A percentile compares a stretch with the other conserved stretches of the same genome.
Evolutionary conservation across 2,329 filamentous ascomycete species (phyloP).

Genomic region (Botrytis porri): DNA sequence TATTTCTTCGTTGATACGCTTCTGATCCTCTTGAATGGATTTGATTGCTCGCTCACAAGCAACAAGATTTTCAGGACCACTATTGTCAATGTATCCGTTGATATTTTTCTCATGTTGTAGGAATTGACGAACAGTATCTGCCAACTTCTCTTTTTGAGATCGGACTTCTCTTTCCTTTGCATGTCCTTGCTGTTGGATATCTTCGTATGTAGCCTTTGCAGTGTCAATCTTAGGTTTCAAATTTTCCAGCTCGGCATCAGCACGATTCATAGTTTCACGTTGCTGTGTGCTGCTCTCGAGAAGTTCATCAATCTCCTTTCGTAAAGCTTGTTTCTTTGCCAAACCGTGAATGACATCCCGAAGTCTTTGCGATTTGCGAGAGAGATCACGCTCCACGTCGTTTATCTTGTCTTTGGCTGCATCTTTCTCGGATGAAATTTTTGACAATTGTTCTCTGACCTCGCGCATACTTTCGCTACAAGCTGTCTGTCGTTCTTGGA

Average conservation of each 20-base stretch:
- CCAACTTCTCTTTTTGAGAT: constrained; percentile 67
- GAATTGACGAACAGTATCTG: constrained; percentile 73
- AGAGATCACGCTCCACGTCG: constrained; percentile 71
- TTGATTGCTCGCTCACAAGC: constrained; percentile 68
- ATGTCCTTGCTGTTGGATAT: constrained; percentile 68
- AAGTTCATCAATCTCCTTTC: constrained; percentile 69
- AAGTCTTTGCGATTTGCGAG: constrained; percentile 71
- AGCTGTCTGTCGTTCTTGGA: constrained; percentile 70
- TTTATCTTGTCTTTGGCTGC: constrained; percentile 66
- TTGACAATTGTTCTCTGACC: constrained; percentile 61
- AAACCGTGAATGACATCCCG: constrained; percentile 69
- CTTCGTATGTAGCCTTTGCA: constrained; percentile 73
- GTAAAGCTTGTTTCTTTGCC: constrained; percentile 73
- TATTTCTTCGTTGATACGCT: constrained; percentile 65
- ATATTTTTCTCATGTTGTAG: constrained; percentile 75
- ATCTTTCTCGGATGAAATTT: constrained; percentile 68
- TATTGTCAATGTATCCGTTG: constrained; percentile 71
- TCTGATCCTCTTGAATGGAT: constrained; percentile 63
- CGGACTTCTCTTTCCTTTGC: constrained; percentile 70
- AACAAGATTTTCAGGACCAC: constrained; percentile 68
- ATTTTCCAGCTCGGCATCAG: constrained; percentile 70
- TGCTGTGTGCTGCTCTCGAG: constrained; percentile 67
- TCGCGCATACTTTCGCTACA: constrained; percentile 65
- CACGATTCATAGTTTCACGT: constrained; percentile 63
- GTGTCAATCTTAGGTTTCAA: constrained; percentile 74